Base-by-base conservation (phyloP, 805 yeast species). In the Ogataea naganishii region DNA sequence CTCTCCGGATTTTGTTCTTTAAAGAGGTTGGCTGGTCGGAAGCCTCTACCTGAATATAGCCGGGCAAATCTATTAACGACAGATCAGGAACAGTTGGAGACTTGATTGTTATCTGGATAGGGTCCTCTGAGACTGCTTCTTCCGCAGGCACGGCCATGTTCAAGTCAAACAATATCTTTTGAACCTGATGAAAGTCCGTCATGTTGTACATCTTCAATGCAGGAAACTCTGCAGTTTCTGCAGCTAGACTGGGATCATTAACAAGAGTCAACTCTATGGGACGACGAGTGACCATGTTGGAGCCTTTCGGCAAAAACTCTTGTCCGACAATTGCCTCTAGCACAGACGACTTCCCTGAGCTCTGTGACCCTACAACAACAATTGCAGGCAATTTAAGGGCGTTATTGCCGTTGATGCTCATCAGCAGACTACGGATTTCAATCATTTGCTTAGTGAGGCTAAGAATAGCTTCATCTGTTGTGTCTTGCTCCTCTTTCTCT, bases 321-420 rank as follows among this genome's bases (percentile, higher is more conserved):
- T 83, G 95, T n/a, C 99, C 99, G 5, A 92, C 99, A 34, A 92
- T 82, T 6, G 96, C 74, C 53, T 92, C 98, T 27, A 92, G 66
- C 1, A 92, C 98, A 1, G 97, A 89, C 0, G 96, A 85, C 54
- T 92, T 92, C 26, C 99, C 99, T 24, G 95, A 83, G 6, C 95
- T 82, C 60, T 92, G 99, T 1, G 97, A 89, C 0, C 99, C 99
- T 38, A 92, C 74, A 3, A 92, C 98, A 18, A 92, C 97, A 44
- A 92, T 92, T 0, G 96, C 81, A 2, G 98, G 98, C 24, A 92
- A 63, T 41, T 78, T 83, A 28, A 92, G 62, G 9, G 84, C 72
- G 21, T 84, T 85, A 5, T 80, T 62, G 0, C 72, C 63, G 44
- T 85, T 92, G 12, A 92, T 74, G 37, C 72, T 75, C 34, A 80